A percentile compares a stretch with the other conserved stretches of the same genome.
Evolutionary conservation across 345 rosid genomes (phyloP).

Genomic region (Ricinus communis): DNA sequence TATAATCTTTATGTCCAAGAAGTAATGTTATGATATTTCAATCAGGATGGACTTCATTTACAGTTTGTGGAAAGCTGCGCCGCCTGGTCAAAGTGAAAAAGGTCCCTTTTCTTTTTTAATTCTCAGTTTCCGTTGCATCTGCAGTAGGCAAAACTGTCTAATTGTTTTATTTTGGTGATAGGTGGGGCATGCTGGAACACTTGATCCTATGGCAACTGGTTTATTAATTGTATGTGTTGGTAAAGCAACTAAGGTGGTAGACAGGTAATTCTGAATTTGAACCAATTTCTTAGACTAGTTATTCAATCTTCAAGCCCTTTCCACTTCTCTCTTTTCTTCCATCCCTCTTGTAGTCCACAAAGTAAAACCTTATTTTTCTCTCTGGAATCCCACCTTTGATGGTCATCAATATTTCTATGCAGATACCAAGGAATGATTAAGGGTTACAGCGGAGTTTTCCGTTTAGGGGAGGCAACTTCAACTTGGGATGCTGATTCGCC

Average conservation of each 20-base stretch:
- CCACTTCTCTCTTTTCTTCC: neutral
- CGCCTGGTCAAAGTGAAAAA: conserved; percentile 83
- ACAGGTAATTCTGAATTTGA: conserved; percentile 49
- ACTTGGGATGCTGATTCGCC: conserved; percentile 98
- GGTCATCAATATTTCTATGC: conserved; percentile 23
- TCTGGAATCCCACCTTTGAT: neutral
- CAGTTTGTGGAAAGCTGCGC: conserved; percentile 96
- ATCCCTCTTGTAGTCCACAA: neutral
- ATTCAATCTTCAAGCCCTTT: neutral
- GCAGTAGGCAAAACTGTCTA: neutral
- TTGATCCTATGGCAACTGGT: conserved; percentile 99
- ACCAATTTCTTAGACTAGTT: conserved; percentile 9
- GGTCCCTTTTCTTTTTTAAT: conserved; percentile 39
- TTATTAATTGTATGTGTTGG: conserved; percentile 88
- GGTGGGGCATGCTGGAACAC: conserved; percentile 99
- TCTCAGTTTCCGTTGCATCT: conserved; percentile 4
- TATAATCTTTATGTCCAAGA: neutral
- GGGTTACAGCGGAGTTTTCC: conserved; percentile 90
- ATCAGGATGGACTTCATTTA: conserved; percentile 95
- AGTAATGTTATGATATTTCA: conserved; percentile 19
- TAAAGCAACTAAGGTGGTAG: conserved; percentile 88
- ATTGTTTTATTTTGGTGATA: conserved; percentile 27
- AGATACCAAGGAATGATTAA: conserved; percentile 93
- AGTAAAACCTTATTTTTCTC: neutral
- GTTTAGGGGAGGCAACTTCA: conserved; percentile 97